Conservation (phyloP, 768 basidiomycete species). For the Lactarius trivialis region DNA sequence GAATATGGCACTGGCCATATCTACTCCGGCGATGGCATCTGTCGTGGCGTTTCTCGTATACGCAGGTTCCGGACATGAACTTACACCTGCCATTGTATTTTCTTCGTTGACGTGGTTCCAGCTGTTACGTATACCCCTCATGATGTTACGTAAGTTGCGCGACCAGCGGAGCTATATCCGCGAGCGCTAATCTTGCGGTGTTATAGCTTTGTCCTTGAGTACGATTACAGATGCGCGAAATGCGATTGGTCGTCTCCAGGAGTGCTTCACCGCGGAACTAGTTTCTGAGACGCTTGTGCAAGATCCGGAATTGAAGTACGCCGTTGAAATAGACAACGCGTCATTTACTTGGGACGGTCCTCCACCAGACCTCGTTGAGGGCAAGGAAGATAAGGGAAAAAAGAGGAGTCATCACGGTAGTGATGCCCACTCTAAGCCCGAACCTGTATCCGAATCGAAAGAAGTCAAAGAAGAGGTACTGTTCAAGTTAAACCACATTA, state of each 20-base stretch:
- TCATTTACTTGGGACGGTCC: conserved; percentile 86
- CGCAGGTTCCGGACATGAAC: conserved; percentile 58
- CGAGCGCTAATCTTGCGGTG: neutral
- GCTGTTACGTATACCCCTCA: conserved; percentile 75
- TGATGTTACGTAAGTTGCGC: conserved; percentile 48
- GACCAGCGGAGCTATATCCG: neutral
- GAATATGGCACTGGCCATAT: conserved; percentile 61
- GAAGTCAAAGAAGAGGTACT: conserved; percentile 33
- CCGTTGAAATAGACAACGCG: conserved; percentile 59
- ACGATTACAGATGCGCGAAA: conserved; percentile 81
- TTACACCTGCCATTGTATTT: conserved; percentile 71
- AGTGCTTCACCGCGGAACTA: conserved; percentile 80
- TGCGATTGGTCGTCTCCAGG: conserved; percentile 68
- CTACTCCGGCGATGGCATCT: conserved; percentile 71
- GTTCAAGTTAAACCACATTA: conserved; percentile 64
- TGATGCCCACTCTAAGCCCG: conserved; percentile 9
- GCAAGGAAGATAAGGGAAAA: conserved; percentile 24
- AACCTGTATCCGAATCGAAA: conserved; percentile 22
- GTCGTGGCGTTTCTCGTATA: conserved; percentile 79
- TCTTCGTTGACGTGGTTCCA: conserved; percentile 83
- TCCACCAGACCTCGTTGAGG: conserved; percentile 42
- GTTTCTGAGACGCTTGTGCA: conserved; percentile 51
- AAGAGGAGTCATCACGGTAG: conserved; percentile 8
- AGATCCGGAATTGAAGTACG: conserved; percentile 51
- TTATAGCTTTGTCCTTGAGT: conserved; percentile 58